Evolutionary conservation across 2,329 filamentous ascomycete genomes (phyloP), one percentile per base, ranked within the genome.

Genomic region (Iodosphaeria phyllophila): DNA sequence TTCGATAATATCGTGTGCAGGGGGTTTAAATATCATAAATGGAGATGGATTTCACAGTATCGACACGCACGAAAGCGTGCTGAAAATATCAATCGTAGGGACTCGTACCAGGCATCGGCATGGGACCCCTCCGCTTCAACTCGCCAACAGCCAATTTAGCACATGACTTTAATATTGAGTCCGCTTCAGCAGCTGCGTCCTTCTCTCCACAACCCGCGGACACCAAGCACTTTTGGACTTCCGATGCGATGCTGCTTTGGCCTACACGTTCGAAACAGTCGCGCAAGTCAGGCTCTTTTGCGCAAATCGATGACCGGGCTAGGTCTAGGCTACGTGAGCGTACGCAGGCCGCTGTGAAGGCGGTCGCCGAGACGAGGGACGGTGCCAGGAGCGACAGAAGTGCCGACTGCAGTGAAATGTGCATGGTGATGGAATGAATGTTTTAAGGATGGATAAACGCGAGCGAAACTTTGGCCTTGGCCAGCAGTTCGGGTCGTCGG

Each of bases 241-340:
- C 44, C 11, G 30, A 26, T 9, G 39, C 25, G 23, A 39, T 35
- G 29, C 47, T 34, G 32, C 40, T 32, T 26, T 36, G 24, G 9
- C 46, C 31, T 16, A 50, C 43, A 17, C 38, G 32, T 7, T 36
- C 30, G 24, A 66, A 44, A 41, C 60, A 66, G 35, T 44, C 30
- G 25, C 43, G 39, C 32, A 64, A 46, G 19, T 50, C 44, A 28
- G 41, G 44, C 28, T 40, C 38, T 35, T 58, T 40, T 23, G 56
- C 58, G 40, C 60, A 64, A 26, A 46, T 44, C 9, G 57, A 46
- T 19, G 43, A 40, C 10, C 29, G 32, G 23, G 55, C 51, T 24
- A 64, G 46, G 24, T 51, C 43, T 13, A 32, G 27, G 32, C 50
- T 45, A 32, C 51, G 42, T 26, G 40, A 31, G 24, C 41, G 39